phyloP scores from a whole-genome alignment of 75 land plant genomes.

The Sequoiadendron giganteum region DNA sequence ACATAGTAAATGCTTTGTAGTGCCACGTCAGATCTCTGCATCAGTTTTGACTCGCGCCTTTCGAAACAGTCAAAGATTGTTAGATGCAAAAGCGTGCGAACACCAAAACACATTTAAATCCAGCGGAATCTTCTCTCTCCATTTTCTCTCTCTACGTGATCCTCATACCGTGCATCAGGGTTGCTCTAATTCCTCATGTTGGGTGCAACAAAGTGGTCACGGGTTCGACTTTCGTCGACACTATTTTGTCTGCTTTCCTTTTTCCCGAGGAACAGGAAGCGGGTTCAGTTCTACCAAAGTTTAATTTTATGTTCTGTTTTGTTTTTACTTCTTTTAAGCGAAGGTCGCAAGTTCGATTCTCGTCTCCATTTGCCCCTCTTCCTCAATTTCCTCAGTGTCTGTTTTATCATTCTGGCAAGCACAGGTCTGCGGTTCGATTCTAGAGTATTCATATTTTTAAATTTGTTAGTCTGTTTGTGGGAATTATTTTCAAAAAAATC shows the following conservation, averaged over 20 bases:
- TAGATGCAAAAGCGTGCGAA: constrained; percentile 5
- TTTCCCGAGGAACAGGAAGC: background rate
- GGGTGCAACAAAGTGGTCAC: background rate
- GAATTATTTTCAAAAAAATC: no score
- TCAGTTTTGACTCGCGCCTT: background rate
- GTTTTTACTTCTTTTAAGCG: background rate
- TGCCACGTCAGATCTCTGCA: background rate
- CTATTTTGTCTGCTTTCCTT: background rate
- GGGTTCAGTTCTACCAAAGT: background rate
- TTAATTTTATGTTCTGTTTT: background rate
- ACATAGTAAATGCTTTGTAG: background rate
- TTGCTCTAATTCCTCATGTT: background rate
- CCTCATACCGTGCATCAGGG: background rate
- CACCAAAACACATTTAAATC: background rate
- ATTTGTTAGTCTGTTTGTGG: background rate
- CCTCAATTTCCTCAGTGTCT: background rate
- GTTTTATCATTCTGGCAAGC: background rate
- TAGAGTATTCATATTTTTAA: background rate
- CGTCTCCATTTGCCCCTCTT: background rate
- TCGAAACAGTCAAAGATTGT: background rate
- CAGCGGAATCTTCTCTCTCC: background rate
- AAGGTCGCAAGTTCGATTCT: background rate
- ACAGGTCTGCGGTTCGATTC: background rate
- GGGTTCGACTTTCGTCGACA: constrained; percentile 3
- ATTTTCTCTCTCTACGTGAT: constrained; percentile 2